Evolutionary conservation across 1,284 basidiomycete genomes (phyloP), one percentile per base, ranked within the genome.

Genomic region (Tremellales sp.): DNA sequence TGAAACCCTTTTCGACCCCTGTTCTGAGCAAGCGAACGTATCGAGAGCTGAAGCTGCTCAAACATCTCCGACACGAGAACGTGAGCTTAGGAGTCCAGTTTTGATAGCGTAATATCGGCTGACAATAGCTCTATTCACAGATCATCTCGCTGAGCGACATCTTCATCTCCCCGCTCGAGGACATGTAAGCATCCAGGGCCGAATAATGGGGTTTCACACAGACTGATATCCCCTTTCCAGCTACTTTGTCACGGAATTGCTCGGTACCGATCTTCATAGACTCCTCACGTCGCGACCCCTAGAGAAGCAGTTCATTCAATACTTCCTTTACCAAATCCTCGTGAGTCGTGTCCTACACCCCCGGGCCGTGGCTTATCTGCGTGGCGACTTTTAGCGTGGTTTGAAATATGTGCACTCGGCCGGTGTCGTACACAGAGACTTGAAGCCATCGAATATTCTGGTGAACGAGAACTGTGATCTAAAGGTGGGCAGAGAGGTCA

Each of bases 391-490:
- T n/a, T n/a, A n/a, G n/a, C 87, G 95, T 39, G 95, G 95, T 45
- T 80, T 99, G 48, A 98, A 98, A 82, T 98, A 98, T 69, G 95
- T 98, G 14, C 95, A 99, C 75, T 98, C 94, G 19, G 94, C 95
- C 3, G 95, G 95, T 50, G 95, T 99, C 48, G 92, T 99, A 37
- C 95, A 99, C 76, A 85, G 95, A 50, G 95, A 99, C 75, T 79
- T 97, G 85, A 99, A 99, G 85, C 94, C 94, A 7, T 94, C 89
- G 72, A 99, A 99, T 75, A 98, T 99, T 65, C 86, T 99, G 58
- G 93, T 99, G 63, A 99, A 99, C 70, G 94, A 98, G 76, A 98
- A 98, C 73, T 99, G 95, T 71, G 95, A 99, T 74, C 79, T 99
- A 63, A 91, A 89, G 78, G 82, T 80, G 41, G 26, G 74, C 59